Evolutionary conservation across 495 filamentous ascomycete genomes (phyloP).

Genomic region (Emericellopsis terricola): DNA sequence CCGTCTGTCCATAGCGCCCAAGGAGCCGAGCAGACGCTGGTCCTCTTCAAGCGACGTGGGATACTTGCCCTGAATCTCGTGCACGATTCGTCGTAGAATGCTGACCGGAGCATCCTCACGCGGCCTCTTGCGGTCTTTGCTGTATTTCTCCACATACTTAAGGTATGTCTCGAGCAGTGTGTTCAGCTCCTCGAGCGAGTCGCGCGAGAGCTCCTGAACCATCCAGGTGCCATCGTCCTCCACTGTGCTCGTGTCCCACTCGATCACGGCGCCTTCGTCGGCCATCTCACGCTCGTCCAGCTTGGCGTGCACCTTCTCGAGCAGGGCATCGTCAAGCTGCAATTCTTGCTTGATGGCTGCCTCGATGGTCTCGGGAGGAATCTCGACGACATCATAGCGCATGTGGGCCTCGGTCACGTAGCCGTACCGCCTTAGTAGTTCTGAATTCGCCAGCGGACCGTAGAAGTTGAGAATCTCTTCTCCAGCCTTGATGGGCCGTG

Average conservation of each 20-base stretch:
- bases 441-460: conserved; percentile 62
- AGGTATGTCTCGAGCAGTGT: conserved; percentile 20
- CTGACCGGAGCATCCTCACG: conserved; percentile 19
- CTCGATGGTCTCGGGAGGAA: conserved; percentile 40
- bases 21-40: conserved; percentile 23
- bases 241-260: conserved; percentile 20
- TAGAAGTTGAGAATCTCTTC: conserved; percentile 87
- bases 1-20: conserved; percentile 18
- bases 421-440: conserved; percentile 75
- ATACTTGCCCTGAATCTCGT: conserved; percentile 35
- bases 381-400: conserved; percentile 65
- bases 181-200: conserved; percentile 14
- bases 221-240: conserved; percentile 12
- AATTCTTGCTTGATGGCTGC: conserved; percentile 21
- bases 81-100: conserved; percentile 21
- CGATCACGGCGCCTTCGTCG: conserved; percentile 12
- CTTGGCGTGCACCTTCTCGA: conserved; percentile 17
- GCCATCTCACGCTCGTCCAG: conserved; percentile 1
- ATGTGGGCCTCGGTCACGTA: conserved; percentile 68
- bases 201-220: conserved; percentile 12
- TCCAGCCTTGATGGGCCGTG: conserved; percentile 45
- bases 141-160: conserved; percentile 22
- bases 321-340: conserved; percentile 17
- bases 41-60: conserved; percentile 46
- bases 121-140: conserved; percentile 14